Evolutionary conservation across 148 eudicot species (phyloP).

Genomic region (Salicornia ramosissima): DNA sequence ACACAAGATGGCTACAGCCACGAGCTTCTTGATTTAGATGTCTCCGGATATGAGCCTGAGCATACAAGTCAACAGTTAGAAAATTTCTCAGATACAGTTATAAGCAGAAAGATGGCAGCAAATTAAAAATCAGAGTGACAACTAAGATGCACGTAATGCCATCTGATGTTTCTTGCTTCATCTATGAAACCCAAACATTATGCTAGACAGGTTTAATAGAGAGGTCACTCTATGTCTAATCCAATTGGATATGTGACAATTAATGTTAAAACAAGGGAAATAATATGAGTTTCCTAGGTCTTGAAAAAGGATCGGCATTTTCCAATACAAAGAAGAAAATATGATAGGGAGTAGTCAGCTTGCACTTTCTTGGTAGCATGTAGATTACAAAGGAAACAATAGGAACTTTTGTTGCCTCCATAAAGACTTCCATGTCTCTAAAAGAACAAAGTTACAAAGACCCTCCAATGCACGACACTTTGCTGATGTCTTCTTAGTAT

Average conservation of each 20-base stretch:
- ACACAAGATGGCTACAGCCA: conserved; percentile 70
- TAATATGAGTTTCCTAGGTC: no score
- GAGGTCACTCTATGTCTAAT: neutral
- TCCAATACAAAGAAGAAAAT: neutral
- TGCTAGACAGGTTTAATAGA: neutral
- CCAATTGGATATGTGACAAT: neutral
- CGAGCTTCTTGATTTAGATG: conserved; percentile 95
- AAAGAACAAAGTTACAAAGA: no score
- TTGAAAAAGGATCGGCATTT: no score
- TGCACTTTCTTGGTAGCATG: neutral
- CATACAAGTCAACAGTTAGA: conserved; percentile 16
- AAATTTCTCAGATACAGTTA: neutral
- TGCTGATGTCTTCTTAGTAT: no score
- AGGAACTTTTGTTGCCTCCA: no score
- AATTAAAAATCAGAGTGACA: neutral
- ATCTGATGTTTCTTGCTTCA: neutral
- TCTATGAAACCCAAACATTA: neutral
- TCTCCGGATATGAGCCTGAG: conserved; percentile 79
- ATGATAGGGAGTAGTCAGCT: neutral
- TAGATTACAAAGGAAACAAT: neutral
- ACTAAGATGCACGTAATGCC: neutral
- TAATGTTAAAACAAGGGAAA: neutral
- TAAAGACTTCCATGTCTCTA: no score
- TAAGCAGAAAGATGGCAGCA: neutral
- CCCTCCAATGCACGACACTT: no score